Conservation (phyloP, 805 yeast species). For the Yarrowia hollandica region DNA sequence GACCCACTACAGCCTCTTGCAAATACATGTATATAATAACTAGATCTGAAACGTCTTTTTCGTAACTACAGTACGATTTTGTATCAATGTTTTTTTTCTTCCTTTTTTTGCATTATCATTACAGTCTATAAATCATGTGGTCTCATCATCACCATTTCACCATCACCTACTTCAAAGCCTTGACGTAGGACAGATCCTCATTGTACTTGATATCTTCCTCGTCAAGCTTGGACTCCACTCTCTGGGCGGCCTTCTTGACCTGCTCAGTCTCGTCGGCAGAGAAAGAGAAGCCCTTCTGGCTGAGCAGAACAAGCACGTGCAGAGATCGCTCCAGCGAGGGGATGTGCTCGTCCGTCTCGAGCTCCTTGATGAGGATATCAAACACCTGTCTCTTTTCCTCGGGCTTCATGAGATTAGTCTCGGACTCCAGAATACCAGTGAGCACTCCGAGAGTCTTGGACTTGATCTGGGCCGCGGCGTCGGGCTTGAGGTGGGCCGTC, state of each 20-base stretch:
- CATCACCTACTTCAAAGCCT: constrained; percentile 26
- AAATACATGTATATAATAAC: neutral
- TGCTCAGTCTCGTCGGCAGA: neutral
- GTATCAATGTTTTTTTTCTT: too few relatives aligned
- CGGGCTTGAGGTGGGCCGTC: constrained; percentile 36
- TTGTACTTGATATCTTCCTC: constrained; percentile 27
- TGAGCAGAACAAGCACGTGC: constrained; percentile 34
- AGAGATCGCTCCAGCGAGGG: constrained; percentile 40
- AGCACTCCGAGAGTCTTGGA: constrained; percentile 33
- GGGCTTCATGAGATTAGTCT: constrained; percentile 33
- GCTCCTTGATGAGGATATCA: constrained; percentile 29
- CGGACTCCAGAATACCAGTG: constrained; percentile 33
- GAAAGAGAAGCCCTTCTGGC: constrained; percentile 32
- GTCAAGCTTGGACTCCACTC: constrained; percentile 12
- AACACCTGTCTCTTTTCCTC: constrained; percentile 30
- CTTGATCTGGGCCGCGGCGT: constrained; percentile 21
- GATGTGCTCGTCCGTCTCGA: constrained; percentile 34
- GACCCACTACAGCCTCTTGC: neutral
- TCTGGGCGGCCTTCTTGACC: constrained; percentile 19
- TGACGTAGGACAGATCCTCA: constrained; percentile 22
- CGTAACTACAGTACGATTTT: too few relatives aligned
- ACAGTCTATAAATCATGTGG: constrained; percentile 1
- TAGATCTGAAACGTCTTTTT: constrained; percentile 2
- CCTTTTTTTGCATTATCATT: neutral
- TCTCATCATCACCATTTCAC: too few relatives aligned